Evolutionary conservation across 768 basidiomycete species (phyloP), one percentile per base, ranked within the genome.

Genomic region (Hypholoma fasciculare): DNA sequence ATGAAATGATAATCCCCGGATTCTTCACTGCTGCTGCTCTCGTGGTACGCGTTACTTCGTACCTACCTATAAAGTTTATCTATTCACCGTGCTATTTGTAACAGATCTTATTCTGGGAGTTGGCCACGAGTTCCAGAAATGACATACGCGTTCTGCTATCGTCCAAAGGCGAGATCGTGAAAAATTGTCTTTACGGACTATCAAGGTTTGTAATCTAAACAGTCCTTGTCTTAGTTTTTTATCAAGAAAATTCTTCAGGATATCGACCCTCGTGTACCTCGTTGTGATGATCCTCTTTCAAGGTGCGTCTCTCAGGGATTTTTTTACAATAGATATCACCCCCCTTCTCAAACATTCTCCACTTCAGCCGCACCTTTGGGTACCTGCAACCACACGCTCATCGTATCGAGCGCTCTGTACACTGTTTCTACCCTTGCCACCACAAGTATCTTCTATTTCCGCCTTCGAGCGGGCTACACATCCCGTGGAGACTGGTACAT

Each of bases 401-500:
- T 20, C 7, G 48, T 52, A 27, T 17, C 52, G 20, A 38, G 27
- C 7, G 16, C 40, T 12, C 37, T 61, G 7, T 59, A 52, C 47
- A 34, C 54, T 13, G 44, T 59, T 26, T 56, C 63, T 5, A 38
- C 48, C 4, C 38, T 54, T 6, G 23, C 48, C n/a, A 61, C 60
- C 13, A 39, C 51, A 13, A 19, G 57, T 2, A 39, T 61, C 5
- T 42, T 56, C 51, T 52, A 58, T n/a, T 42, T 40, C 40, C 60
- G 60, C 44, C 38, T 64, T n/a, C 38, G 51, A 3, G 17, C 44
- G 1, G 42, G 49, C 14, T 59, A 53, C 23, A 23, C 38, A 8
- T 42, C 20, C 17, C 38, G 51, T 7, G n/a, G 44, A 3, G 57
- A 61, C 43, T n/a, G 27, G n/a, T 61, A 54, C 49, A 57, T 59